Evolutionary conservation across 1,284 basidiomycete genomes (phyloP).

Genomic region (Neonothopanus nambi): DNA sequence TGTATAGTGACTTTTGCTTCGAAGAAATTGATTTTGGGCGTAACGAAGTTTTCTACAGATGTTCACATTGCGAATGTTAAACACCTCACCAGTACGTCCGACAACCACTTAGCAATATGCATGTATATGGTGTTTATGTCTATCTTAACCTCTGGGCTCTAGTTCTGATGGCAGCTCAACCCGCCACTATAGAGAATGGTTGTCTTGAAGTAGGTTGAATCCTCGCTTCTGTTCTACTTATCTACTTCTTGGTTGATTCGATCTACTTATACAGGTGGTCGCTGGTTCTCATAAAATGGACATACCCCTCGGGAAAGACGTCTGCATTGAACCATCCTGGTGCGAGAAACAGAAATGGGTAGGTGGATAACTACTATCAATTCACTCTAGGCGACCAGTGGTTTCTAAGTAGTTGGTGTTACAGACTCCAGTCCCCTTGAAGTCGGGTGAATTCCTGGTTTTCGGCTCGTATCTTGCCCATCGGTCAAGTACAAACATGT

Average conservation of each 20-base stretch:
- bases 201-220: neutral
- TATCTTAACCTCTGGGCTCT: neutral
- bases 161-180: neutral
- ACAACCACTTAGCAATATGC: neutral
- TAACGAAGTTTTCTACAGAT: neutral
- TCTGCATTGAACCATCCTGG: neutral
- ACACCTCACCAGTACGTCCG: neutral
- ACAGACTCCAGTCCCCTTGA: slow-evolving; percentile 18
- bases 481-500: slow-evolving; percentile 17
- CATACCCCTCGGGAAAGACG: neutral
- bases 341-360: slow-evolving; percentile 3
- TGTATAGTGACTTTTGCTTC: too few species aligned
- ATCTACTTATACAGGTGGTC: neutral
- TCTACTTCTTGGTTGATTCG: neutral
- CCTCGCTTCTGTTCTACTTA: neutral
- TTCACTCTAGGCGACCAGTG: too few species aligned
- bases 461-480: slow-evolving; percentile 23
- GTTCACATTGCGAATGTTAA: neutral
- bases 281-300: neutral
- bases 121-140: neutral
- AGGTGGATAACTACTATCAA: too few species aligned
- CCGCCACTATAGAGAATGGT: neutral
- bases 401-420: too few species aligned
- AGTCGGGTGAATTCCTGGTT: slow-evolving; percentile 18
- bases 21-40: too few species aligned